Evolutionary conservation across 78 protist genomes (phyloP), one percentile per base, ranked within the genome.

Genomic region (Acrasis kona): DNA sequence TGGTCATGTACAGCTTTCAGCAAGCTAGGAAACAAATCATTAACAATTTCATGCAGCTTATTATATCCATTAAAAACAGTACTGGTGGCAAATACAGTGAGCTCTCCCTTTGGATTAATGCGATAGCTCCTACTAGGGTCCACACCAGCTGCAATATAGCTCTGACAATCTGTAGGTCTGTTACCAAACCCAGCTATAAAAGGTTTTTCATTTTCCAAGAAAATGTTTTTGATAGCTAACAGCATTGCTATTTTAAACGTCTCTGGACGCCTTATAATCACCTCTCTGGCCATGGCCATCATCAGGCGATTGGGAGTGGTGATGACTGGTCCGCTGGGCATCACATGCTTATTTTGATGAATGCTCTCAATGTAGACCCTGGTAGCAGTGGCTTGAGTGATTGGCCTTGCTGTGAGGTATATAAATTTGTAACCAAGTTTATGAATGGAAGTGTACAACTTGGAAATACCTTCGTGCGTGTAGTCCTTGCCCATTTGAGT

Each of bases 261-360:
- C 57, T 95, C 92, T 6, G 98, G 98, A 72, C 72, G 77, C 19
- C 88, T 39, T 31, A 32, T 81, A 37, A 91, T 87, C 27, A 93
- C 83, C 80, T 87, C 91, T n/a, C 88, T 64, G 28, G 65, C 82
- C 36, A 96, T 72, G 5, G 96, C 57, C 28, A 74, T 74, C 72
- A 93, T 32, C 28, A 95, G 65, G 34, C 93, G 81, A 74, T 91
- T 92, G 0, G 99, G 99, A 4, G 97, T 88, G 73, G 81, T 72
- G 19, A 96, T 68, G 57, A 96, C 89, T 19, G 99, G 99, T 1
- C 97, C 99, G 5, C 28, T 72, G 7, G 99, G 99, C 19, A 96
- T 68, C 8, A 12, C 31, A 29, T 29, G 57, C 41, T 28, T 19
- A 5, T 31, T 64, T 67, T 28, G 88, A 41, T 36, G 4, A 9